A percentile compares a stretch with the other conserved stretches of the same genome.
Conservation (phyloP, 805 yeast species). For the Starmerella asiatica region DNA sequence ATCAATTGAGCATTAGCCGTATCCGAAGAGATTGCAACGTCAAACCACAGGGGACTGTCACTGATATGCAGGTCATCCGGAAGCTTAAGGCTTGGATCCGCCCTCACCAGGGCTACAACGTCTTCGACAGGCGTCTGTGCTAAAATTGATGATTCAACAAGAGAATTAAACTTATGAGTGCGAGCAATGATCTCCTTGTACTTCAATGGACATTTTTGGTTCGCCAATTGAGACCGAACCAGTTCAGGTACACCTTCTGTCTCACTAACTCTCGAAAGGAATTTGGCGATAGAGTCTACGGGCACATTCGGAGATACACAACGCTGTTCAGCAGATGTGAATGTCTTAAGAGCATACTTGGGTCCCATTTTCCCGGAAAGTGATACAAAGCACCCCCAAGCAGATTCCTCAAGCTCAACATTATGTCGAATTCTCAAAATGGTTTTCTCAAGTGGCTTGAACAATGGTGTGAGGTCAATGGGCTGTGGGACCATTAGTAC, state of each 20-base stretch:
- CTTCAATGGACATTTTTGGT: conserved; percentile 2
- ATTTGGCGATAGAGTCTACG: conserved; percentile 5
- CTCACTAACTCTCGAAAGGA: conserved; percentile 4
- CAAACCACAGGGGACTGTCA: conserved; percentile 9
- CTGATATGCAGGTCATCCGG: conserved; percentile 1
- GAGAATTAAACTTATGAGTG: conserved; percentile 2
- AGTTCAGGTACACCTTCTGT: not conserved
- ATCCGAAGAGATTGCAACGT: conserved; percentile 12
- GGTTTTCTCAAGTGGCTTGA: conserved; percentile 11
- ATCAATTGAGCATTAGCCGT: conserved; percentile 11
- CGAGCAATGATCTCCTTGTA: conserved; percentile 6
- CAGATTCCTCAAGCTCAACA: conserved; percentile 16
- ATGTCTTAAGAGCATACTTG: conserved; percentile 1
- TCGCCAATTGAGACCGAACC: conserved; percentile 4
- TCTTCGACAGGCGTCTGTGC: not conserved
- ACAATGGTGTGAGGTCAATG: conserved; percentile 8
- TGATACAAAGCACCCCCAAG: conserved; percentile 22
- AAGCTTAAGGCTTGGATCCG: not conserved
- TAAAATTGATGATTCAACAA: conserved; percentile 1
- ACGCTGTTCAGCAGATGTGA: conserved; percentile 12
- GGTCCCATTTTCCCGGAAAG: conserved; percentile 13
- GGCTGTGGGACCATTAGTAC: conserved; percentile 13
- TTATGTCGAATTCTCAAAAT: conserved; percentile 9
- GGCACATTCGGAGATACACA: conserved; percentile 6
- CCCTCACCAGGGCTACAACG: not conserved